Evolutionary conservation across 2,329 filamentous ascomycete species (phyloP), one percentile per base, ranked within the genome.

Genomic region (Ustilaginoidea virens): DNA sequence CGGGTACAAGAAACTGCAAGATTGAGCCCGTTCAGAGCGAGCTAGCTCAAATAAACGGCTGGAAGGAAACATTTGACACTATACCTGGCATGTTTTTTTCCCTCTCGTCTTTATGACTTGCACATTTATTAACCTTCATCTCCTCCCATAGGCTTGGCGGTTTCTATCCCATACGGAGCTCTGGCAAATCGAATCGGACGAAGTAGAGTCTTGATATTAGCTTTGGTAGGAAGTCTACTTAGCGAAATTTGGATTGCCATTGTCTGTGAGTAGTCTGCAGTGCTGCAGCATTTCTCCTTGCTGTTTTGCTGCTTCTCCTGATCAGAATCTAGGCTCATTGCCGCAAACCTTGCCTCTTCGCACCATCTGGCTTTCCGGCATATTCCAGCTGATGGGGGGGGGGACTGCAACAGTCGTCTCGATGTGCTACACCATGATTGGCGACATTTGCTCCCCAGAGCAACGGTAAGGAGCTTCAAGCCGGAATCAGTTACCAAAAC

Each of bases 101-200:
- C n/a, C n/a, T n/a, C n/a, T n/a, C n/a, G n/a, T n/a, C n/a, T n/a
- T n/a, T n/a, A n/a, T n/a, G n/a, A n/a, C n/a, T n/a, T n/a, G n/a
- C n/a, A n/a, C n/a, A n/a, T n/a, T n/a, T n/a, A n/a, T n/a, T n/a
- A n/a, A n/a, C n/a, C n/a, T n/a, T n/a, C n/a, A n/a, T n/a, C n/a
- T n/a, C n/a, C n/a, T n/a, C n/a, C n/a, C n/a, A n/a, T n/a, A 35
- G 35, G 27, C 9, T 26, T 39, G 12, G 11, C 29, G 6, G 11
- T 39, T 2, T 32, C 34, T 18, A 21, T 39, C 11, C 37, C 37
- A 6, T 39, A 31, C 18, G 37, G 38, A 12, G 16, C 30, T 9
- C 28, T 39, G 2, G 34, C 39, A 7, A 33, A 41, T 14, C 23
- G 33, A 9, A 31, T 36, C 21, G 37, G 37, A n/a, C 34, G 39